Conservation (phyloP, 106 monocot genomes). For the Allium cepa region DNA sequence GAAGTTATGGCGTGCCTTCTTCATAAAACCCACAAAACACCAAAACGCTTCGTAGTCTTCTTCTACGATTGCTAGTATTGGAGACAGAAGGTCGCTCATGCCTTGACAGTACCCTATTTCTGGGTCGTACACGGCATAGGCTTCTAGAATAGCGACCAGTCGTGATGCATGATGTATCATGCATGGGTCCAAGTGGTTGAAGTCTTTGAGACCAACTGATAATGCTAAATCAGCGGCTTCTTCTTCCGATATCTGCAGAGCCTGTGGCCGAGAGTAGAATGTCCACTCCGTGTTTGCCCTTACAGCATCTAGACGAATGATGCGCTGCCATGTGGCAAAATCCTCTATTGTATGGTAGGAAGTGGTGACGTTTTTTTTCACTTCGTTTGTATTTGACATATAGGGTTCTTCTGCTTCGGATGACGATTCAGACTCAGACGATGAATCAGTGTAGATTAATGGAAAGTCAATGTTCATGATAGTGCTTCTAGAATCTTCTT, state of each 20-base stretch:
- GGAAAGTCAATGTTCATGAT: constrained; percentile 17
- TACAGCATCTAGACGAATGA: constrained; percentile 78
- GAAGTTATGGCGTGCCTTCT: constrained; percentile 82
- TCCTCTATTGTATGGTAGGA: constrained; percentile 45
- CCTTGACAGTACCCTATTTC: constrained; percentile 95
- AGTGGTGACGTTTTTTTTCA: constrained; percentile 13
- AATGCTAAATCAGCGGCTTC: constrained; percentile 30
- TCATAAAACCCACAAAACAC: constrained; percentile 95
- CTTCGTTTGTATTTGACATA: constrained; percentile 40
- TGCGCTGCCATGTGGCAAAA: constrained; percentile 76
- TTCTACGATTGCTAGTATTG: constrained; percentile 69
- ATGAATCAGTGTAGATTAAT: constrained; percentile 38
- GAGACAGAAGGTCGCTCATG: constrained; percentile 85
- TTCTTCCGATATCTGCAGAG: constrained; percentile 30
- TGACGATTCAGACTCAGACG: constrained; percentile 58
- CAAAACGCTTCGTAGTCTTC: constrained; percentile 79
- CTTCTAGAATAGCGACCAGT: constrained; percentile 65
- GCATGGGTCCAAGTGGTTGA: constrained; percentile 67
- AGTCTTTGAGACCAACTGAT: constrained; percentile 57
- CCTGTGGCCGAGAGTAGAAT: constrained; percentile 41
- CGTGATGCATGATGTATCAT: constrained; percentile 79
- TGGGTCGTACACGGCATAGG: constrained; percentile 73
- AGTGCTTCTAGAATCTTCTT: constrained; percentile 19
- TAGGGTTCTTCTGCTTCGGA: constrained; percentile 13
- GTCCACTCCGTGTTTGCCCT: constrained; percentile 78